Base-by-base conservation (phyloP, 2,329 filamentous ascomycete genomes). In the Coniochaeta sp. region DNA sequence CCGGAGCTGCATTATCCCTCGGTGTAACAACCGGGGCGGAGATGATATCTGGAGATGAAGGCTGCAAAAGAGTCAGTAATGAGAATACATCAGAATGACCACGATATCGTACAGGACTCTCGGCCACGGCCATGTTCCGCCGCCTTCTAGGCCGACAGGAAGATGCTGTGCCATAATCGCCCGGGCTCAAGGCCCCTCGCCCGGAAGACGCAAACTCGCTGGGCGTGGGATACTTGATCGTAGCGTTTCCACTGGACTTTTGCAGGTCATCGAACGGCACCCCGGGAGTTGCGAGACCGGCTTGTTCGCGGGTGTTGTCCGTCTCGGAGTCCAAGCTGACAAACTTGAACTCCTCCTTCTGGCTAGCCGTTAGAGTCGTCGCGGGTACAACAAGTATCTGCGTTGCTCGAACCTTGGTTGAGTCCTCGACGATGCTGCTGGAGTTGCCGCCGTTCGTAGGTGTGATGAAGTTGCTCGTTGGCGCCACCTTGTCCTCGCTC, bases 211-310 rank as follows among this genome's bases (percentile, higher is more conserved):
- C 57, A 47, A 57, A 63, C 8, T 59, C 56, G 48, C 63, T 70
- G 8, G 68, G 68, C 1, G 68, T 70, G 5, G 67, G 57, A 27
- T 67, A 68, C 1, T 66, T 64, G 51, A 69, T 60, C 1, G 68
- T 70, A 8, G 61, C 62, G 6, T 57, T 60, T 13, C 58, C 63
- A 48, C 65, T 67, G 4, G 64, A 67, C 33, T 56, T 60, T 32
- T 59, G 56, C 26, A 56, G 46, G 24, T 56, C 46, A 38, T 53
- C 51, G 6, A 48, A 46, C 22, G 51, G 18, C 13, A 48, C 14
- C 22, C 48, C 38, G 30, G 53, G 12, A 32, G 16, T 13, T 53
- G 53, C 26, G 58, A 49, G 27, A 57, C 51, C 13, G 38, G 48
- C 18, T 33, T 52, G 22, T 48, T 40, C 7, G 49, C 55, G 20